phyloP scores from a whole-genome alignment of 768 basidiomycete genomes.

The Psilocybe cyanescens region DNA sequence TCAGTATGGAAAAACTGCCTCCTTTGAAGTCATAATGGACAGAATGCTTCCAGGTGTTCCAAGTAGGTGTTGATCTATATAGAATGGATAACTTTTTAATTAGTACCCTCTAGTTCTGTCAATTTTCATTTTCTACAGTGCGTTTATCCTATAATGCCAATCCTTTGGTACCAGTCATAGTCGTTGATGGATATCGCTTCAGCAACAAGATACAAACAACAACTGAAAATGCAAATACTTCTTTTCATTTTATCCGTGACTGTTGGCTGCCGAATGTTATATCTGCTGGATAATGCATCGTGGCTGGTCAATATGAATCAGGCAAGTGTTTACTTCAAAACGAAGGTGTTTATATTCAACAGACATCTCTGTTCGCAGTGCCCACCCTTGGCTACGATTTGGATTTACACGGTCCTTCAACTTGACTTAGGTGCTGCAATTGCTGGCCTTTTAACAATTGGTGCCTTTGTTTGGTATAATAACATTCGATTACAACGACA shows the following conservation, averaged over 20 bases:
- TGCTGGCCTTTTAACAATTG: constrained; percentile 55
- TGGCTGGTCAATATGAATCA: constrained; percentile 78
- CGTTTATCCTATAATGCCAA: constrained; percentile 23
- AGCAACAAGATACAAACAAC: constrained; percentile 71
- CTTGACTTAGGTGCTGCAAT: constrained; percentile 67
- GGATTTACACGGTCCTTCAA: constrained; percentile 78
- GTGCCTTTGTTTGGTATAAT: constrained; percentile 65
- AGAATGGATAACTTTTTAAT: neutral
- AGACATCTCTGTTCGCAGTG: constrained; percentile 43
- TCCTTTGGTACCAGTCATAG: neutral
- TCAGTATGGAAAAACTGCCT: constrained; percentile 72
- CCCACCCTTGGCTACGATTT: constrained; percentile 77
- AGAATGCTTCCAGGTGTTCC: constrained; percentile 70
- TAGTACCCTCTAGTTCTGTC: constrained; percentile 56
- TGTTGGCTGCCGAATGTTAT: constrained; percentile 71
- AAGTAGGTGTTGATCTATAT: constrained; percentile 50
- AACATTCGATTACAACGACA: constrained; percentile 46
- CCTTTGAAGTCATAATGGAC: constrained; percentile 49
- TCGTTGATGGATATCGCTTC: neutral
- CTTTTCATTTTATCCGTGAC: constrained; percentile 62
- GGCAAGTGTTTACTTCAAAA: constrained; percentile 39
- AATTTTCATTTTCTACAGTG: constrained; percentile 78
- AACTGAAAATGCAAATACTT: constrained; percentile 53
- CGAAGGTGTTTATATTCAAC: neutral
- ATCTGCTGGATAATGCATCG: constrained; percentile 67